Evolutionary conservation across 176 grass and related monocot genomes (phyloP).

Genomic region (Avena eriantha): DNA sequence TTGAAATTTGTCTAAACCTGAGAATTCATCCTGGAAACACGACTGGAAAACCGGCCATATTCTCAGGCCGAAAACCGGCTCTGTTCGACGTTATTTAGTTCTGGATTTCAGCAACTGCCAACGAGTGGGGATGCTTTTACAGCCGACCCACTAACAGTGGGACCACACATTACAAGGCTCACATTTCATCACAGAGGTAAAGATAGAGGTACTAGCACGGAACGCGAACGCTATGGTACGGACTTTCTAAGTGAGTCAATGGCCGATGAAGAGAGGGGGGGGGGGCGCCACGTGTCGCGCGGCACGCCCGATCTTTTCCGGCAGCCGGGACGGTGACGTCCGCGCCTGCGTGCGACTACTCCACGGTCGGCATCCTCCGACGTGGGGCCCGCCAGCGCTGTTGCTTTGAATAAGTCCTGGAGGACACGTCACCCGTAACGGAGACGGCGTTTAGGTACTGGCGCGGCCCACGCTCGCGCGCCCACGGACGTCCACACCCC

Average conservation of each 20-base stretch:
- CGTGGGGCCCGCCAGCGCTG: neutral
- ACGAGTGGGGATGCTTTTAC: too few relatives aligned
- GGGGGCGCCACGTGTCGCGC: constrained; percentile 17
- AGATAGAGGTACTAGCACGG: neutral
- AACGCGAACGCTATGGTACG: neutral
- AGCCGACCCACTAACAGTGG: too few relatives aligned
- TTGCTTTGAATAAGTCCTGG: neutral
- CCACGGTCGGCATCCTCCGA: constrained; percentile 16
- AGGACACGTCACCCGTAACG: constrained; percentile 19
- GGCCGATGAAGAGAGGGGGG: neutral
- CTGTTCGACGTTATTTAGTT: too few relatives aligned
- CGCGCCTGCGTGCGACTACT: neutral
- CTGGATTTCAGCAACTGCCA: too few relatives aligned
- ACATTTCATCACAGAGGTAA: too few relatives aligned
- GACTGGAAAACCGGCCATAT: too few relatives aligned
- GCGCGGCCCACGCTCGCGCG: neutral
- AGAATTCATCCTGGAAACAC: too few relatives aligned
- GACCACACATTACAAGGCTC: too few relatives aligned
- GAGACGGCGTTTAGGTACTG: constrained; percentile 22
- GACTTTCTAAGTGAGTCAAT: neutral
- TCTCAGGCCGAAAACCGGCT: too few relatives aligned
- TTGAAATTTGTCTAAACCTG: too few relatives aligned
- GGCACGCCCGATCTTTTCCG: constrained; percentile 39
- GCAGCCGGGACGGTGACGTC: constrained; percentile 32
- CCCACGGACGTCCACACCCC: too few relatives aligned